Evolutionary conservation across 768 basidiomycete genomes (phyloP), one percentile per base, ranked within the genome.

Genomic region (Coprinopsis cinerea): DNA sequence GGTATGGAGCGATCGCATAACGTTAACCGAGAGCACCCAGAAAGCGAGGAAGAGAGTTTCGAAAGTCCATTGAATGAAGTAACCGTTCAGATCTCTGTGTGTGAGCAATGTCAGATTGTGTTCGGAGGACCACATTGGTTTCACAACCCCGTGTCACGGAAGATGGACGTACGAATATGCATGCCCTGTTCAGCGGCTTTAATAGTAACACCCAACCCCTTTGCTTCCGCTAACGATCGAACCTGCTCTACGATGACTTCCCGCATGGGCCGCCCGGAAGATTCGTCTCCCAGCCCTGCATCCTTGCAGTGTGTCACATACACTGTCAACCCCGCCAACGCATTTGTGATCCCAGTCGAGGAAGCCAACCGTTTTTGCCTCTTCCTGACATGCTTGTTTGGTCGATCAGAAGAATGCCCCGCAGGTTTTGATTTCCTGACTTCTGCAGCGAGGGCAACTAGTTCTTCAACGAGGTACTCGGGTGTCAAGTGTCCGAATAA

Each of bases 301-400:
- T 91, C 90, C 62, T 97, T 96, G 73, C 90, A 90, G 60, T 96
- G 92, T 35, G 81, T 89, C 48, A 96, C 70, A 62, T 79, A 91
- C n/a, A 96, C 73, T 25, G 73, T 70, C 25, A 91, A 59, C 9
- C 83, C 86, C 2, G 65, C 56, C 24, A 91, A 67, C 10, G 76
- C 74, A 36, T 76, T 78, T 3, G 67, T 66, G 26, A 83, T 57
- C 23, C 78, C 75, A 7, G 76, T 71, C 1, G 68, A 56, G 6
- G 68, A 53, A 2, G 71, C 53, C 25, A 74, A 61, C 43, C 73
- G 63, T 61, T 62, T 68, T 54, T 66, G 66, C 56, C 64, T 67
- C 56, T 76, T 73, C 14, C 71, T 64, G 24, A 60, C 55, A 3
- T 67, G 71, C 14, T 67, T 61, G 36, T 53, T 50, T 15, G 59